These are phyloP conservation scores for Pythium brachiatum DNA, from an alignment of 352 stramenopile species.

Conservation along the genomic window DNA sequence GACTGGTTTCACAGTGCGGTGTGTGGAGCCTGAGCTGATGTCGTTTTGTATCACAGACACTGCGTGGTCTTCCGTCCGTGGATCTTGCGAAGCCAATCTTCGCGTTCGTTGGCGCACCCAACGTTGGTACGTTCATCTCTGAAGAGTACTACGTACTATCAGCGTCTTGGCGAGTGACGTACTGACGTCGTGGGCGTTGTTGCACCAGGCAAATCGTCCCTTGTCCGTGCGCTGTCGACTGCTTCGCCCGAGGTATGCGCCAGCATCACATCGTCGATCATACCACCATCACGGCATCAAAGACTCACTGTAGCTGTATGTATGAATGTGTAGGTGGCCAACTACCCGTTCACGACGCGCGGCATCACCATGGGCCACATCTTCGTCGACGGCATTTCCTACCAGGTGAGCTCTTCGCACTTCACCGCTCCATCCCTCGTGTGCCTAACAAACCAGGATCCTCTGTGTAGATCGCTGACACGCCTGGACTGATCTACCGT, in stretches of 20 bases:
- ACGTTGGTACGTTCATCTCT: constrained; percentile 59
- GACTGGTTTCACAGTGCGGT: background rate
- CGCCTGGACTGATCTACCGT: constrained; percentile 38
- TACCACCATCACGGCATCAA: too few species aligned
- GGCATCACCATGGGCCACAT: constrained; percentile 88
- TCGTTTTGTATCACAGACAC: constrained; percentile 30
- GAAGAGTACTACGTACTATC: too few species aligned
- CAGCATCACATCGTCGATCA: background rate
- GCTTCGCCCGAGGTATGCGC: constrained; percentile 67
- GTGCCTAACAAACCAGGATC: background rate
- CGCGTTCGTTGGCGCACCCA: constrained; percentile 79
- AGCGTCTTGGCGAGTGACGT: background rate
- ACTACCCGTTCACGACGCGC: constrained; percentile 87
- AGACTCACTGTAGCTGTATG: background rate
- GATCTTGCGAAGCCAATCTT: constrained; percentile 83
- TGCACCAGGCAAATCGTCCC: constrained; percentile 69
- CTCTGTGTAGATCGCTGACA: constrained; percentile 71
- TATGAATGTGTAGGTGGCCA: constrained; percentile 78
- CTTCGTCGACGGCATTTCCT: constrained; percentile 78
- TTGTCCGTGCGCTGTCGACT: constrained; percentile 77
- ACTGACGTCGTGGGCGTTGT: background rate
- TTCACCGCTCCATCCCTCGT: background rate
- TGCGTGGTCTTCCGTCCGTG: constrained; percentile 73
- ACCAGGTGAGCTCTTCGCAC: constrained; percentile 42
- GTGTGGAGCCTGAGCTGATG: background rate